These are phyloP conservation scores for Cucurbita ficifolia DNA, from an alignment of 306 rosid species.

Conservation along the genomic window DNA sequence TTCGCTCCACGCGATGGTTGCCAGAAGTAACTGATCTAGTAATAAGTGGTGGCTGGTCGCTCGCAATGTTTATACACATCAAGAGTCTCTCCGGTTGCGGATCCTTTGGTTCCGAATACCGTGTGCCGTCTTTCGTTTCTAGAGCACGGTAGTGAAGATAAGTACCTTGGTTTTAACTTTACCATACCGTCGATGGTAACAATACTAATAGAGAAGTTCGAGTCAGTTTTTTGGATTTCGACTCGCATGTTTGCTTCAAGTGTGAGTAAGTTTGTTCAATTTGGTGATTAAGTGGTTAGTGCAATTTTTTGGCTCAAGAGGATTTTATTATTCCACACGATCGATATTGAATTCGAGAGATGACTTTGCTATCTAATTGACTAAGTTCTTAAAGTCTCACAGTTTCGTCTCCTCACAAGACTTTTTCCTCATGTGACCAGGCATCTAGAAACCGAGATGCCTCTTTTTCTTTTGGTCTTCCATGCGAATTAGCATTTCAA, in stretches of 20 bases:
- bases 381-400: neutral
- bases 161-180: neutral
- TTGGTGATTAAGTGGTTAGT: neutral
- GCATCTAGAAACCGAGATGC: neutral
- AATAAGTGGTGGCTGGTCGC: neutral
- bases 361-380: neutral
- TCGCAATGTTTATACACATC: neutral
- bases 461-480: neutral
- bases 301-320: neutral
- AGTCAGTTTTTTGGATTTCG: neutral
- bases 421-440: neutral
- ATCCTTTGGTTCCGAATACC: neutral
- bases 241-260: neutral
- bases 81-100: neutral
- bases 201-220: neutral
- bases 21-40: neutral
- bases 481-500: neutral
- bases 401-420: neutral
- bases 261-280: neutral
- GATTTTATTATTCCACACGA: neutral
- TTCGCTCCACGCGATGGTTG: neutral
- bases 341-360: neutral
- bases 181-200: neutral
- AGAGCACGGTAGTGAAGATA: neutral
- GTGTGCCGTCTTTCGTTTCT: neutral